A percentile compares a stretch with the other conserved stretches of the same genome.
These are phyloP conservation scores for Trametopsis cervina DNA, from an alignment of 768 basidiomycete genomes.

Conservation along the genomic window DNA sequence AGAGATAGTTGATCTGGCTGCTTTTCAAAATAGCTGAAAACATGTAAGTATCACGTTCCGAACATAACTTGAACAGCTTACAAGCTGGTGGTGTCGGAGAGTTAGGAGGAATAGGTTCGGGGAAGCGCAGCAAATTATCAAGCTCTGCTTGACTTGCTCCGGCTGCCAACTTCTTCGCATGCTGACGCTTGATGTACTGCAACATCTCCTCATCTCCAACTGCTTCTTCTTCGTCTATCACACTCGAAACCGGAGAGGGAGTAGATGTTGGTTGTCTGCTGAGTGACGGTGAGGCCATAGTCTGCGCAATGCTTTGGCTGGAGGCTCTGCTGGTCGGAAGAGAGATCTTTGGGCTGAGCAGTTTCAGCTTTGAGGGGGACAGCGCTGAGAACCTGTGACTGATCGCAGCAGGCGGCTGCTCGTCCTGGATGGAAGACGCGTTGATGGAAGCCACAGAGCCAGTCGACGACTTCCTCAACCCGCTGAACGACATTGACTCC, in stretches of 20 bases:
- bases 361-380: conserved; percentile 80
- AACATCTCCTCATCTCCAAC: conserved; percentile 97
- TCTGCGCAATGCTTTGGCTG: conserved; percentile 45
- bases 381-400: conserved; percentile 74
- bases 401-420: conserved; percentile 27
- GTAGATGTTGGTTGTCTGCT: conserved; percentile 75
- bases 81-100: conserved; percentile 61
- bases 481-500: conserved; percentile 73
- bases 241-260: conserved; percentile 75
- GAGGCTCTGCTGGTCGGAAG: conserved; percentile 51
- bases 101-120: conserved; percentile 76
- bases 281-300: conserved; percentile 55
- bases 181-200: conserved; percentile 85
- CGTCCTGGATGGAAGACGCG: conserved; percentile 34
- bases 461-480: conserved; percentile 76
- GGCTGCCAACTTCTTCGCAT: conserved; percentile 77
- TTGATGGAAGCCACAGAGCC: conserved; percentile 69
- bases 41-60: conserved; percentile 9
- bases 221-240: conserved; percentile 79
- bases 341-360: conserved; percentile 73
- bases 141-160: conserved; percentile 84
- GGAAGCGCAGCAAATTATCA: conserved; percentile 85
- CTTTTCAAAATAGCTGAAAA: conserved; percentile 57
- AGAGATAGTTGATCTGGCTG: conserved; percentile 62
- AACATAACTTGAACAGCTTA: conserved; percentile 31